Evolutionary conservation across 176 grass and related monocot species (phyloP).

Genomic region (Thinopyrum elongatum): DNA sequence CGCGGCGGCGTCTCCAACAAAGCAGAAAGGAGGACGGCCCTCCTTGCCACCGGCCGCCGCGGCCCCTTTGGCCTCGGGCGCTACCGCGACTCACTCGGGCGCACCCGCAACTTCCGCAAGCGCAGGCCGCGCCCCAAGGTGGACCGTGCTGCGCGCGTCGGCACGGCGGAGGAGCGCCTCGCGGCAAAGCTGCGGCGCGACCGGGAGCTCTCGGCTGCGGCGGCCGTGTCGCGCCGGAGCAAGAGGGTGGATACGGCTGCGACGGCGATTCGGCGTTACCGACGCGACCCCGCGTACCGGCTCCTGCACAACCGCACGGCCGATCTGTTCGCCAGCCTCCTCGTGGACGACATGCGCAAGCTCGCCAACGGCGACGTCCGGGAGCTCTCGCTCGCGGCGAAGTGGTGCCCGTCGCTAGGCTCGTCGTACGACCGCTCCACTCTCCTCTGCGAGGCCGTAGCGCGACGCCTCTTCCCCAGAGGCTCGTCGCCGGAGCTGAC

Average conservation of each 20-base stretch:
- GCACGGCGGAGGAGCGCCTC: background rate
- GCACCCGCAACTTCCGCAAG: background rate
- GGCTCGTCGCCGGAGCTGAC: slow-evolving; percentile 35
- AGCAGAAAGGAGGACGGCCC: background rate
- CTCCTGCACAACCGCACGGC: slow-evolving; percentile 47
- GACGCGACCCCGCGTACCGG: slow-evolving; percentile 31
- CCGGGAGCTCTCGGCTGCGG: background rate
- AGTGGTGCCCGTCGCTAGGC: slow-evolving; percentile 68
- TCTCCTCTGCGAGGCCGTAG: slow-evolving; percentile 75
- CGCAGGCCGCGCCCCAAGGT: background rate
- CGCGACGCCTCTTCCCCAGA: slow-evolving; percentile 59
- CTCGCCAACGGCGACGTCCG: slow-evolving; percentile 14
- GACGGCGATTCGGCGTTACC: slow-evolving; percentile 29
- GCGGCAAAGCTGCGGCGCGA: background rate
- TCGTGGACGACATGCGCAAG: slow-evolving; percentile 38
- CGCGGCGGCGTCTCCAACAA: slow-evolving; percentile 30
- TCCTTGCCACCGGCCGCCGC: background rate
- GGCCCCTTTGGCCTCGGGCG: background rate
- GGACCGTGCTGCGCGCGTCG: background rate
- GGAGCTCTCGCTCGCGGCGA: slow-evolving; percentile 46
- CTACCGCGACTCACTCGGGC: background rate
- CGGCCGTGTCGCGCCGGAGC: background rate
- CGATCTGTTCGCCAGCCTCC: slow-evolving; percentile 45
- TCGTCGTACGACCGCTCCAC: slow-evolving; percentile 62
- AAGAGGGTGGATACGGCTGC: background rate